Evolutionary conservation across 768 basidiomycete genomes (phyloP).

Genomic region (Trametes gibbosa): DNA sequence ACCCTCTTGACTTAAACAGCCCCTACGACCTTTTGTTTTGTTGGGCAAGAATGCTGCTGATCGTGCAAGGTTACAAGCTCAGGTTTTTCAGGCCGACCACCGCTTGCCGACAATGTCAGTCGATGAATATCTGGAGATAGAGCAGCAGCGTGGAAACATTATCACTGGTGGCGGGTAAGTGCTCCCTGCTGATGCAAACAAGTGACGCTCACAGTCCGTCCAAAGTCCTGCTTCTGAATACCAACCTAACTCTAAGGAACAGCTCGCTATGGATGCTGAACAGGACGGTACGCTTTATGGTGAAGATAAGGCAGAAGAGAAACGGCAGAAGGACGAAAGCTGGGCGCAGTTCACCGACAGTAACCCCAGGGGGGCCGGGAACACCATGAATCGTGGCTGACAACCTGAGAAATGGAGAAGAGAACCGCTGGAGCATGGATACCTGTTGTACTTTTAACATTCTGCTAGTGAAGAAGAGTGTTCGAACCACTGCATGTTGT

Average conservation of each 20-base stretch:
- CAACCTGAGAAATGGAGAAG: slow-evolving; percentile 5
- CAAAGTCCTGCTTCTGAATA: slow-evolving; percentile 58
- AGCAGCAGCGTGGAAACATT: slow-evolving; percentile 80
- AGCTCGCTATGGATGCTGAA: slow-evolving; percentile 76
- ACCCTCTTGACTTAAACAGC: slow-evolving; percentile 43
- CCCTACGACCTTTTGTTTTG: slow-evolving; percentile 90
- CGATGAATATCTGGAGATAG: slow-evolving; percentile 90
- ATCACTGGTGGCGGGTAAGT: slow-evolving; percentile 84
- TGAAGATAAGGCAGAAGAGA: slow-evolving; percentile 68
- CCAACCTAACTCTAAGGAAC: slow-evolving; percentile 71
- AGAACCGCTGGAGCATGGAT: slow-evolving; percentile 6
- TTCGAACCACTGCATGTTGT: not conserved
- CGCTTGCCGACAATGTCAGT: slow-evolving; percentile 93
- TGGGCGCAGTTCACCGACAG: slow-evolving; percentile 89
- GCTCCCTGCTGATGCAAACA: not conserved
- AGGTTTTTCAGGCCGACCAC: slow-evolving; percentile 84
- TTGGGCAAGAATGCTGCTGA: slow-evolving; percentile 69
- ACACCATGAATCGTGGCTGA: slow-evolving; percentile 92
- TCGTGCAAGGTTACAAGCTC: slow-evolving; percentile 67
- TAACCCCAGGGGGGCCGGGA: slow-evolving; percentile 90
- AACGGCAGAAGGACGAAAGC: slow-evolving; percentile 81
- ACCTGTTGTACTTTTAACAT: slow-evolving; percentile 7
- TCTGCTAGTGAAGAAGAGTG: not conserved
- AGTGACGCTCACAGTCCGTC: not conserved
- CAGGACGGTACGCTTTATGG: slow-evolving; percentile 75